Evolutionary conservation across 2,329 filamentous ascomycete genomes (phyloP), one percentile per base, ranked within the genome.

Genomic region (Grosmannia huntii): DNA sequence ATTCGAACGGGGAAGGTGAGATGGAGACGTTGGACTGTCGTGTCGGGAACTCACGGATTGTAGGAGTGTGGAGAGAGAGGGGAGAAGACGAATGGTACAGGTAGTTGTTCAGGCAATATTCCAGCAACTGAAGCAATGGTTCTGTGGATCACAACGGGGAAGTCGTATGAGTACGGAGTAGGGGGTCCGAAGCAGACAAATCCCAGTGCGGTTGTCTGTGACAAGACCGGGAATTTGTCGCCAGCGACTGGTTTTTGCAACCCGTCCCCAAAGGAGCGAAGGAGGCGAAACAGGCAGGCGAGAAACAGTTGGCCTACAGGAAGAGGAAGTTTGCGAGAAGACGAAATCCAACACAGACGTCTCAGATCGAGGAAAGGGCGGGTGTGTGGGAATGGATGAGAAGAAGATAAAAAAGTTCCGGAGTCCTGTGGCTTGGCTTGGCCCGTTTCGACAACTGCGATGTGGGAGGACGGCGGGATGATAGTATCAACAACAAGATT

Each of bases 101-200:
- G 19, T 10, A 16, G 38, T 48, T 65, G 64, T 62, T 60, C 64
- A 63, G 64, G 66, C 66, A 66, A 67, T 68, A 64, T 68, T 68
- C 65, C 66, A 68, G 66, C 66, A 67, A 66, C 65, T 64, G 64
- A 61, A 64, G 51, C 61, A 60, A 59, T 5, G 33, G 19, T 48
- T 41, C 48, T 27, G 10, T 55, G 44, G 14, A 41, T 41, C 38
- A 57, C 57, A 44, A 44, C 53, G 36, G 10, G 31, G 36, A 23
- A 49, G 16, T 48, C 23, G 33, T 21, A 28, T 27, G 36, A 21
- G 28, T 21, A 5, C n/a, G n/a, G n/a, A n/a, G n/a, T n/a, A 28
- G n/a, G 44, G 28, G 56, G n/a, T 23, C 12, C 28, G 12, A 5
- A 49, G 27, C 19, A 31, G 23, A 23, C 46, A 56, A 61, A 59